Conservation (phyloP, 1,284 basidiomycete genomes). For the Polyporus tsugae region DNA sequence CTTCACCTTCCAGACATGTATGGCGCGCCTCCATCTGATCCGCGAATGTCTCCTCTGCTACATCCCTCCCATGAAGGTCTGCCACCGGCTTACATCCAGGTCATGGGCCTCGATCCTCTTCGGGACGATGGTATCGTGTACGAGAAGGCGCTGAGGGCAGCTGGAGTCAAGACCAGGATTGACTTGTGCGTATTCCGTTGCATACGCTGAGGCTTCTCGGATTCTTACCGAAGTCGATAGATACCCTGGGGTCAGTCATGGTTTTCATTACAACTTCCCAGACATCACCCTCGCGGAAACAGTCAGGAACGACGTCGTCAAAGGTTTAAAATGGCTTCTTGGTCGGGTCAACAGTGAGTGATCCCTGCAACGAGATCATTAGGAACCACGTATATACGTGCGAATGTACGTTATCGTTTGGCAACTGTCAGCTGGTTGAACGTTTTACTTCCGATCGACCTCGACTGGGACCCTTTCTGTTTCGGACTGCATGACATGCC, state of each 20-base stretch:
- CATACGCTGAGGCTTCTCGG: not conserved
- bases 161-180: constrained; percentile 32
- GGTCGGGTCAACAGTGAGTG: not conserved
- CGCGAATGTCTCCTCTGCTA: constrained; percentile 5
- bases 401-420: too few relatives aligned
- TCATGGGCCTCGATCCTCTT: constrained; percentile 33
- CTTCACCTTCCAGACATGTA: not conserved
- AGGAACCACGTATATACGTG: not conserved
- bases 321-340: constrained; percentile 25
- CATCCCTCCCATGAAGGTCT: constrained; percentile 26
- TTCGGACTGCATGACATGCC: too few relatives aligned
- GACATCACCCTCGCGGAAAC: not conserved
- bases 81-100: constrained; percentile 36
- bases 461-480: too few relatives aligned
- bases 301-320: constrained; percentile 14
- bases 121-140: constrained; percentile 39
- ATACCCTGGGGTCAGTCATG: constrained; percentile 17
- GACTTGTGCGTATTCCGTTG: constrained; percentile 22
- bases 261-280: constrained; percentile 20
- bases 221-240: constrained; percentile 4
- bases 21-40: not conserved
- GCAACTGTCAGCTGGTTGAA: too few relatives aligned
- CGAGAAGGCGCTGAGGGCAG: constrained; percentile 33
- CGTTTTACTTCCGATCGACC: too few relatives aligned
- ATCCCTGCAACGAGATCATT: not conserved